These are phyloP conservation scores for Myxozyma neotropica DNA, from an alignment of 805 yeast species.

Conservation along the genomic window DNA sequence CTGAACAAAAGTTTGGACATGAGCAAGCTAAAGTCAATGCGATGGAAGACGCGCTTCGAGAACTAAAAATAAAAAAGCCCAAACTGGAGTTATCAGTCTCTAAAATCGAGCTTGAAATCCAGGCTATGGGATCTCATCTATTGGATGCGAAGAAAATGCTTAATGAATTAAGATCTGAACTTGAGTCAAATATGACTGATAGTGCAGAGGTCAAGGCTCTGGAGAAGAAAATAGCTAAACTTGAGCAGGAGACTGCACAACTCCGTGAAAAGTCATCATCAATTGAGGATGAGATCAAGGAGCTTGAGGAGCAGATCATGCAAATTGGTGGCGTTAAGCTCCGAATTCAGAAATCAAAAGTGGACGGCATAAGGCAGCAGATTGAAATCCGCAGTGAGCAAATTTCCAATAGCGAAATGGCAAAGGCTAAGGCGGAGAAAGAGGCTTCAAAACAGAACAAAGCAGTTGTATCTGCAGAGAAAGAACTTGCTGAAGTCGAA, in stretches of 20 bases:
- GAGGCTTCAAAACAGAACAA: slow-evolving; percentile 61
- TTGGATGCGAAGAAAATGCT: slow-evolving; percentile 51
- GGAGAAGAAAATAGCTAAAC: slow-evolving; percentile 8
- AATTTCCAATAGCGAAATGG: slow-evolving; percentile 58
- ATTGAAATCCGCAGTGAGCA: slow-evolving; percentile 62
- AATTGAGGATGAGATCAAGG: slow-evolving; percentile 58
- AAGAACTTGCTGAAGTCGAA: slow-evolving; percentile 49
- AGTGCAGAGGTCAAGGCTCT: slow-evolving; percentile 44
- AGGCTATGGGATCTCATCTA: slow-evolving; percentile 58
- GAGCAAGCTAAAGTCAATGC: slow-evolving; percentile 43
- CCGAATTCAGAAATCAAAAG: slow-evolving; percentile 76
- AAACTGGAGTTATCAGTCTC: slow-evolving; percentile 64
- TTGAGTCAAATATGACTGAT: slow-evolving; percentile 28
- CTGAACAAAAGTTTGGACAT: slow-evolving; percentile 57
- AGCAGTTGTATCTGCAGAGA: slow-evolving; percentile 50
- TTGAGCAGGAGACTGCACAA: slow-evolving; percentile 47
- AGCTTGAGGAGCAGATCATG: slow-evolving; percentile 75
- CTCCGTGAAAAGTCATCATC: slow-evolving; percentile 59
- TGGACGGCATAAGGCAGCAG: slow-evolving; percentile 70
- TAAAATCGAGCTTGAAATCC: slow-evolving; percentile 63
- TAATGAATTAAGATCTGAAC: slow-evolving; percentile 43
- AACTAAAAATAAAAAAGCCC: slow-evolving; percentile 67
- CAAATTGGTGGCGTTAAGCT: slow-evolving; percentile 88
- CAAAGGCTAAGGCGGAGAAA: slow-evolving; percentile 62
- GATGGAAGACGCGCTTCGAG: slow-evolving; percentile 62